Evolutionary conservation across 139 green algal species (phyloP).

Genomic region (Monoraphidium neglectum): DNA sequence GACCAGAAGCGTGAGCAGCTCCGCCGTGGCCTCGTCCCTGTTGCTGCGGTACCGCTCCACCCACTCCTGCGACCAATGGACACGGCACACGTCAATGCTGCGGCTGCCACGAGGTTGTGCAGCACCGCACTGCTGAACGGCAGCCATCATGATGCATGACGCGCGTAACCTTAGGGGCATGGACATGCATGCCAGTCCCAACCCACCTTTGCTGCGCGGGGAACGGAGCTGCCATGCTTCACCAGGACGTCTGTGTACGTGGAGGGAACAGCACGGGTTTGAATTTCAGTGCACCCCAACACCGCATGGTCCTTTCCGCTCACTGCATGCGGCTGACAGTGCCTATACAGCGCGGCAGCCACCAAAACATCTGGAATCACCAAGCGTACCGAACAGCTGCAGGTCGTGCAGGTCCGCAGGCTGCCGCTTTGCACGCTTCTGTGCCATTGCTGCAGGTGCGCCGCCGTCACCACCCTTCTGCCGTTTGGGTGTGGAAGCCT

Average conservation of each 20-base stretch:
- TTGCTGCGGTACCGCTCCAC: slow-evolving; percentile 49
- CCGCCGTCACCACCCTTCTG: too few relatives aligned
- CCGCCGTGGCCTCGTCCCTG: slow-evolving; percentile 44
- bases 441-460: too few relatives aligned
- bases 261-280: background rate
- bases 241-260: slow-evolving; percentile 38
- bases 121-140: background rate
- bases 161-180: background rate
- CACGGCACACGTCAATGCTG: background rate
- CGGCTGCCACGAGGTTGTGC: background rate
- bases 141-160: background rate
- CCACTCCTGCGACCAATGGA: slow-evolving; percentile 70
- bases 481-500: too few relatives aligned
- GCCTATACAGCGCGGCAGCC: background rate
- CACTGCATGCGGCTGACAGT: background rate
- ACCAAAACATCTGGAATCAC: too few relatives aligned
- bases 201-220: slow-evolving; percentile 36
- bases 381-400: slow-evolving; percentile 31
- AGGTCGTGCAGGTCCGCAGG: slow-evolving; percentile 30
- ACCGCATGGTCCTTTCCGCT: too few relatives aligned
- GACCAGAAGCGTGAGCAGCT: slow-evolving; percentile 69
- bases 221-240: slow-evolving; percentile 31
- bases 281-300: too few relatives aligned
- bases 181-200: background rate
- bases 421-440: background rate